Base-by-base conservation (phyloP, 2,329 filamentous ascomycete genomes). In the Pseudogymnoascus sp. region DNA sequence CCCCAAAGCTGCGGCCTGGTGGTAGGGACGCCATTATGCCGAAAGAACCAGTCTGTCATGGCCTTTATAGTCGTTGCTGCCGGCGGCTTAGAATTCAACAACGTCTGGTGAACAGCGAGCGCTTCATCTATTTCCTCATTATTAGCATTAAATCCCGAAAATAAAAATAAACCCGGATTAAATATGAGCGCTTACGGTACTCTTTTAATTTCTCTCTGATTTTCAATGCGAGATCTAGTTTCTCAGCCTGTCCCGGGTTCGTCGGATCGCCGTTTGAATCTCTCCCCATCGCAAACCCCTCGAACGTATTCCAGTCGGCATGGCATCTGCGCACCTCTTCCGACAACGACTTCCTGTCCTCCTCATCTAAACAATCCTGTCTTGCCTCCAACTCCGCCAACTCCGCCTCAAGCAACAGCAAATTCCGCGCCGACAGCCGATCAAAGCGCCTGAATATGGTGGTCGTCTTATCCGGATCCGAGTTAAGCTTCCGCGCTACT, bases 1-100 rank as follows among this genome's bases (percentile, higher is more conserved):
- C 65, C 69, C 65, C 67, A 70, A 9, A 71, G 67, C 8, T 64
- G 63, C 10, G 69, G 65, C 6, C 18, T 31, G 3, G 35, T 29
- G 1, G 21, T 21, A 21, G 21, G 21, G 21, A 21, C 21, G 3
- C 60, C 52, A 37, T 40, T 4, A 10, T 62, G 37, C 48, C 59
- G 59, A 13, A 63, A 64, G 64, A 64, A 70, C 62, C 66, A 70
- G 12, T 61, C 66, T 55, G 60, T 64, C 60, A 66, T 60, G 4
- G 65, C 67, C 40, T 59, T 66, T 6, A 67, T 48, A 3, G 67
- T 69, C 10, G 60, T 68, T 0, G 29, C 36, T 4, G 63, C 61
- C 1, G 65, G 62, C 3, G 62, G 45, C 31, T 36, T 52, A 5
- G 48, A 36, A 7, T 65, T 66, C 25, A 67, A 63, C 18, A 67